These are phyloP conservation scores for Candida broadrunensis DNA, from an alignment of 805 yeast genomes.

Conservation along the genomic window DNA sequence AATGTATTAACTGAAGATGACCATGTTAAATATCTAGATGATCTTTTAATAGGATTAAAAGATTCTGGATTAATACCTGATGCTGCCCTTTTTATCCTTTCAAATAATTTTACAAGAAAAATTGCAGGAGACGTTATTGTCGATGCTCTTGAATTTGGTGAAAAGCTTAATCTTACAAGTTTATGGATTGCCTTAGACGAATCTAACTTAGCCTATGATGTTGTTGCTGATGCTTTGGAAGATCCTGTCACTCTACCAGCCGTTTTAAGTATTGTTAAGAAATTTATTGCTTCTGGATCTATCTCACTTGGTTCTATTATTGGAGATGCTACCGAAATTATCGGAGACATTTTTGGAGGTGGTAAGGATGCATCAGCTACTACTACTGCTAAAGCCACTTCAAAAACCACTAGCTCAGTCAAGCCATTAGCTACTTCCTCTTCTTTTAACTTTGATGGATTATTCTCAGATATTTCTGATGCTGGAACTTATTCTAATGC, in stretches of 20 bases:
- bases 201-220: conserved; percentile 25
- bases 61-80: conserved; percentile 21
- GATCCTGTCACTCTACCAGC: conserved; percentile 22
- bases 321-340: conserved; percentile 1
- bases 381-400: not conserved
- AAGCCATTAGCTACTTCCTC: not conserved
- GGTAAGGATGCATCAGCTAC: not conserved
- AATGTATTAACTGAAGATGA: conserved; percentile 18
- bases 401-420: not conserved
- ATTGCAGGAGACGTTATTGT: conserved; percentile 15
- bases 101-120: conserved; percentile 18
- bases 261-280: conserved; percentile 15
- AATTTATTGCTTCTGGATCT: conserved; percentile 16
- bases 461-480: not conserved
- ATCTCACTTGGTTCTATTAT: conserved; percentile 8
- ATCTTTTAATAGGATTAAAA: conserved; percentile 18
- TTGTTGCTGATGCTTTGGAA: conserved; percentile 20
- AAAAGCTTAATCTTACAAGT: conserved; percentile 19
- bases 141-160: conserved; percentile 11
- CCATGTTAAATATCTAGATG: conserved; percentile 18
- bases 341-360: not conserved
- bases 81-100: conserved; percentile 18
- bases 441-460: not conserved
- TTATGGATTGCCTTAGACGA: conserved; percentile 26
- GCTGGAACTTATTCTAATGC: not conserved